These are phyloP conservation scores for Protomyces arabidopsidicola DNA, from an alignment of 1,139 yeast species.

Conservation along the genomic window DNA sequence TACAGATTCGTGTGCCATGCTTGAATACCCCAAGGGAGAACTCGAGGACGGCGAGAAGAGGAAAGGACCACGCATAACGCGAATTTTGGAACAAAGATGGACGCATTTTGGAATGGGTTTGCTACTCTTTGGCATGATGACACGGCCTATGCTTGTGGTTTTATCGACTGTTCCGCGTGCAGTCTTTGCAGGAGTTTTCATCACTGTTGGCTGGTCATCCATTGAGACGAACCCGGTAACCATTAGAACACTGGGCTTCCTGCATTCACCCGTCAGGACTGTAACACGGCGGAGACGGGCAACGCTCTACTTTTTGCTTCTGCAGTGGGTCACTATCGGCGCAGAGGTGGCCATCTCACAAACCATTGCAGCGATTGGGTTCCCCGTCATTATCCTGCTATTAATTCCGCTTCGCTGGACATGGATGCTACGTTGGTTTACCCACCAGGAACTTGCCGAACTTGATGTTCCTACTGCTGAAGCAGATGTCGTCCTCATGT, in stretches of 20 bases:
- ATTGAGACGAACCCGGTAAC: constrained; percentile 63
- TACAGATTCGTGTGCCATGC: constrained; percentile 69
- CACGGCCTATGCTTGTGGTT: constrained; percentile 75
- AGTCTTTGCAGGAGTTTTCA: constrained; percentile 83
- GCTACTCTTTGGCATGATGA: constrained; percentile 79
- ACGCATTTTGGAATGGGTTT: constrained; percentile 82
- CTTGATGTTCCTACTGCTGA: constrained; percentile 70
- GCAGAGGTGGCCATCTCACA: constrained; percentile 82
- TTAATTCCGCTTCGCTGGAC: constrained; percentile 47
- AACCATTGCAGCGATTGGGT: constrained; percentile 89
- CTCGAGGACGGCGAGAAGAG: constrained; percentile 35
- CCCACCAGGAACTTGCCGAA: constrained; percentile 53
- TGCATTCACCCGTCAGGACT: constrained; percentile 51
- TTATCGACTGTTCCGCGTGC: constrained; percentile 90
- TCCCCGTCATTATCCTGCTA: constrained; percentile 78
- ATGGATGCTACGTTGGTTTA: constrained; percentile 53
- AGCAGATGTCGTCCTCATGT: constrained; percentile 50
- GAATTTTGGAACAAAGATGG: constrained; percentile 66
- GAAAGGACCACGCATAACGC: constrained; percentile 2
- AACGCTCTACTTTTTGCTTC: constrained; percentile 51
- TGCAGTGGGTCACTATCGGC: constrained; percentile 61
- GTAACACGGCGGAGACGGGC: constrained; percentile 39
- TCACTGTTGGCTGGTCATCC: constrained; percentile 87
- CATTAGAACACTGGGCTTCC: constrained; percentile 57
- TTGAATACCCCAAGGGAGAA: constrained; percentile 39